Base-by-base conservation (phyloP, 495 filamentous ascomycete species). In the Aspergillus incahuasiensis region DNA sequence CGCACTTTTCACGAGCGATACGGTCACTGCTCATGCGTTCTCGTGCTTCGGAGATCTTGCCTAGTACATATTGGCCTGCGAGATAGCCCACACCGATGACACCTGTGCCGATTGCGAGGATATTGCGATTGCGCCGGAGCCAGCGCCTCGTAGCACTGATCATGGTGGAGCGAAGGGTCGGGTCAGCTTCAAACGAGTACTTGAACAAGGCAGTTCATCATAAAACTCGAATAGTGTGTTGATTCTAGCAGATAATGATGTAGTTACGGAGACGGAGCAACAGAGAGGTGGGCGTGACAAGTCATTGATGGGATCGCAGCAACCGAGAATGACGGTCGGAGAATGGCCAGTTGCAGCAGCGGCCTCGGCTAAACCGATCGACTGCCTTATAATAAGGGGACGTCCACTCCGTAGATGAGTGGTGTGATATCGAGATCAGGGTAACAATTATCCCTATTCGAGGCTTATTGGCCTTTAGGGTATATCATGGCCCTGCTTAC, bases 1-100 rank as follows among this genome's bases (percentile, higher is more conserved):
- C 85, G 64, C 74, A 97, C 94, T 97, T 97, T 72, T 97, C 94
- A 61, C 88, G 88, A 42, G 95, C 90, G 67, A 97, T 94, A 53
- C 91, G 85, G 62, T 97, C 95, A 71, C 87, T 89, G 68, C 84
- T 94, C 89, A 95, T 92, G 65, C 92, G 91, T 76, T 96, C 90
- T 58, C 90, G 82, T 52, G 92, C 89, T 69, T 98, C 91, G 30
- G 86, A 86, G 56, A 97, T 83, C 81, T 96, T 97, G 54, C 77
- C 82, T 62, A 95, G 59, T 49, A 96, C 84, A 86, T 97, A 98
- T 73, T 95, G 88, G 19, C 87, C 90, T 24, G 89, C 92, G 55
- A 97, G 73, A 74, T 98, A 98, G 60, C 91, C 91, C 60, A 86
- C 91, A 49, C 92, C 92, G 59, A 95, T 71, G 50, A 96, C 81